Evolutionary conservation across 2,329 filamentous ascomycete species (phyloP), one percentile per base, ranked within the genome.

Genomic region (Fusarium austroafricanum): DNA sequence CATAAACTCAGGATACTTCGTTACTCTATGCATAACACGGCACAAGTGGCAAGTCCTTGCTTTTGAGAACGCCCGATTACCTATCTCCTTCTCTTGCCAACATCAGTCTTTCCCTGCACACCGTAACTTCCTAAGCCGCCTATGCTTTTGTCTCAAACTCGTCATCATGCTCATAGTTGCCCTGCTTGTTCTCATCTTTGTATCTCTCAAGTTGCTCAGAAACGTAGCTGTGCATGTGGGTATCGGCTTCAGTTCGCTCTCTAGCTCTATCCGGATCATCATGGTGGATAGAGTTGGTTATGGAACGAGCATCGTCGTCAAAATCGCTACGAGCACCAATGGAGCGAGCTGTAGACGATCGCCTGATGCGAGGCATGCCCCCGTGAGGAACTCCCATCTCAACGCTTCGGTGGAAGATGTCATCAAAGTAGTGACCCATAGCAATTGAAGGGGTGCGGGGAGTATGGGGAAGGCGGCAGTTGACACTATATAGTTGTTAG

Each of bases 341-440:
- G 46, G 93, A 96, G 39, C 95, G 89, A 42, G 88, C 89, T 1
- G 92, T 94, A 6, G 93, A 95, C 6, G 92, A 94, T 56, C 93
- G 89, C 37, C 93, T 90, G 71, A 95, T 83, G 18, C 83, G 82
- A 20, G 85, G 85, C 69, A 82, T 84, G 23, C 75, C 77, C 5
- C 78, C 70, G 69, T 80, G 73, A 66, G 81, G 74, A 60, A 75
- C 60, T 50, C 79, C 70, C 73, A 82, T 70, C 38, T 77, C 75
- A 26, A 79, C 71, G 26, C 66, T 78, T n/a, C 82, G 81, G 50
- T 80, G 78, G 78, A 97, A 91, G 61, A 94, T 88, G 75, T 98
- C 95, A 74, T 98, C 95, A 76, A 98, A 98, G 83, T 98, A 98
- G 78, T 97, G 94, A 10, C 91, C 87, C 80, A 96, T 95, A 39